Percentiles rank a stretch among this genome's conserved stretches.
Evolutionary conservation across 2,329 filamentous ascomycete genomes (phyloP).

Genomic region (Aspergillus sp.): DNA sequence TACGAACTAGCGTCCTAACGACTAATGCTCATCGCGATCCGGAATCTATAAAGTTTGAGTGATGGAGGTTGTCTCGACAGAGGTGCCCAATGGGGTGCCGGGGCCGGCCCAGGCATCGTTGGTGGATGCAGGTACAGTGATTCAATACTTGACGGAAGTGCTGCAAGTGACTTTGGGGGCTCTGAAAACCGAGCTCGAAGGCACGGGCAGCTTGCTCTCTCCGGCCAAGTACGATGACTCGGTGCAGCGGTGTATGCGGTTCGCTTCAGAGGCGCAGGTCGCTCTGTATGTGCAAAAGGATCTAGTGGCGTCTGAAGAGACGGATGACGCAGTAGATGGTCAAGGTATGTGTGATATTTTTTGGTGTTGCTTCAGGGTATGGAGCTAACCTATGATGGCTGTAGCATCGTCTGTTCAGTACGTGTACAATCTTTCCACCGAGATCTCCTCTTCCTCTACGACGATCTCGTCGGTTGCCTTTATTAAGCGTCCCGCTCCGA

Average conservation of each 20-base stretch:
- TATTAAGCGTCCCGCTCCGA: slow-evolving; percentile 78
- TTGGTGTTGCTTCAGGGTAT: background rate
- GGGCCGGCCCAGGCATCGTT: slow-evolving; percentile 23
- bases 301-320: slow-evolving; percentile 46
- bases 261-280: slow-evolving; percentile 78
- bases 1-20: slow-evolving; percentile 6
- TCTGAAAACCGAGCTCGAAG: slow-evolving; percentile 68
- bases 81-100: slow-evolving; percentile 28
- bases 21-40: slow-evolving; percentile 25
- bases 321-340: slow-evolving; percentile 29
- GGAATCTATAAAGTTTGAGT: slow-evolving; percentile 17
- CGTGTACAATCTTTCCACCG: slow-evolving; percentile 70
- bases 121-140: slow-evolving; percentile 59
- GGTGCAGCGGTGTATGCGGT: slow-evolving; percentile 75
- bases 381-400: background rate
- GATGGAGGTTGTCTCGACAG: slow-evolving; percentile 34
- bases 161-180: slow-evolving; percentile 68
- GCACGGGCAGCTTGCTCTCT: slow-evolving; percentile 73
- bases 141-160: slow-evolving; percentile 64
- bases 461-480: slow-evolving; percentile 84
- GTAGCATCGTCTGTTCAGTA: slow-evolving; percentile 42
- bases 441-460: slow-evolving; percentile 64
- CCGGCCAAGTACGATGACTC: slow-evolving; percentile 66
- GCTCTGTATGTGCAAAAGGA: slow-evolving; percentile 87
- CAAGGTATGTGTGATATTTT: slow-evolving; percentile 30